These are phyloP conservation scores for Xylaria scruposa DNA, from an alignment of 495 filamentous ascomycete species.

Conservation along the genomic window DNA sequence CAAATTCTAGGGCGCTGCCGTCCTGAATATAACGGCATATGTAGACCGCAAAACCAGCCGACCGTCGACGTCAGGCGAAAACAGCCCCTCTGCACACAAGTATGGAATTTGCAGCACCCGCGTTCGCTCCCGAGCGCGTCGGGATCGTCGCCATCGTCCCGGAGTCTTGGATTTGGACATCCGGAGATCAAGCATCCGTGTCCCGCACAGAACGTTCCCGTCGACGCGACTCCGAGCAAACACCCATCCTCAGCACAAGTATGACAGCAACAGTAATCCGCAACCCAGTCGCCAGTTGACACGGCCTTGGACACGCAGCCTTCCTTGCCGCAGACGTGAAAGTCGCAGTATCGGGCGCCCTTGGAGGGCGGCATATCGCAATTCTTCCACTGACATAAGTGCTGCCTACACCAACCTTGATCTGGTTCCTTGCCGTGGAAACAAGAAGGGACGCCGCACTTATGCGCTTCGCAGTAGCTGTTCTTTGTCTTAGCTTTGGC, in stretches of 20 bases:
- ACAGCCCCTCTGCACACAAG: conserved; percentile 16
- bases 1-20: neutral
- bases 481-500: neutral
- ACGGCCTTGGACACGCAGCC: conserved; percentile 1
- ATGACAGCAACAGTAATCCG: conserved; percentile 22
- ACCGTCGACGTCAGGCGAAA: neutral
- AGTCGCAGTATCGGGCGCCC: neutral
- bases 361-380: neutral
- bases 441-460: neutral
- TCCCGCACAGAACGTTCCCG: neutral
- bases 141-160: neutral
- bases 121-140: neutral
- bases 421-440: neutral
- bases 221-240: neutral
- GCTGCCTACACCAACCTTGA: conserved; percentile 1
- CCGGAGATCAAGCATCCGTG: conserved; percentile 1
- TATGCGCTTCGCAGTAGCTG: conserved; percentile 11
- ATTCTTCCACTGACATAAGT: neutral
- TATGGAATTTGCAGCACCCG: conserved; percentile 14
- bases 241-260: conserved; percentile 8
- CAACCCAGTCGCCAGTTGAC: neutral
- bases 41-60: conserved; percentile 8
- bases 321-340: neutral
- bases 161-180: conserved; percentile 18
- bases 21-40: neutral